Percentiles rank a stretch among this genome's conserved stretches.
Conservation (phyloP, 345 rosid species). For the Aquilaria malaccensis region DNA sequence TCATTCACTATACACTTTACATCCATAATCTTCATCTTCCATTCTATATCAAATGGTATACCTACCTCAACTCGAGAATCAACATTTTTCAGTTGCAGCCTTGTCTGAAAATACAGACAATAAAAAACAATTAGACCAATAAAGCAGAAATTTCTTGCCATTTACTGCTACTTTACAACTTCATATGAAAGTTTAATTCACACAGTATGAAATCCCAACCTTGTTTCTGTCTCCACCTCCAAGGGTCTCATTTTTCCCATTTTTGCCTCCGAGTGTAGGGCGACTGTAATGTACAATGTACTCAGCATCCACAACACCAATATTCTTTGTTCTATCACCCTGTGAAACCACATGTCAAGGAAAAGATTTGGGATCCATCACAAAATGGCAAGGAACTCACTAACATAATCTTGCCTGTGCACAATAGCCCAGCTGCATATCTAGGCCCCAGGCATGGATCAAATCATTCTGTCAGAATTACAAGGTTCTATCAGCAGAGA, state of each 20-base stretch:
- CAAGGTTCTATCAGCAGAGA: too few species aligned
- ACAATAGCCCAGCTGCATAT: constrained; percentile 61
- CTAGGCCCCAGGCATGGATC: constrained; percentile 76
- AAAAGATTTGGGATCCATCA: background rate
- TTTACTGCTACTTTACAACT: too few species aligned
- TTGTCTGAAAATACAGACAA: too few species aligned
- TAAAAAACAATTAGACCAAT: too few species aligned
- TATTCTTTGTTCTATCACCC: constrained; percentile 55
- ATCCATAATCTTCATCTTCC: background rate
- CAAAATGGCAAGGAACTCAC: background rate
- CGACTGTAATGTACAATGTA: constrained; percentile 50
- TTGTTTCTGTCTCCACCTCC: constrained; percentile 8
- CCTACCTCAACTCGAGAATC: too few species aligned
- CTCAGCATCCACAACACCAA: constrained; percentile 67
- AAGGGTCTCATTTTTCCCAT: constrained; percentile 2
- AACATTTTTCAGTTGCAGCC: too few species aligned
- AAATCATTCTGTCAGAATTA: constrained; percentile 43
- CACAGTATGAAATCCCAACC: constrained; percentile 19
- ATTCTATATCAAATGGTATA: too few species aligned
- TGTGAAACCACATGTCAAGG: constrained; percentile 16
- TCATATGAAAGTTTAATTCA: too few species aligned
- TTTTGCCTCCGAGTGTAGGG: constrained; percentile 50
- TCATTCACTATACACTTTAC: background rate
- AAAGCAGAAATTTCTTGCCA: too few species aligned
- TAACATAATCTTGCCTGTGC: constrained; percentile 41